Conservation (phyloP, 495 filamentous ascomycete genomes). For the Talaromyces ruber region DNA sequence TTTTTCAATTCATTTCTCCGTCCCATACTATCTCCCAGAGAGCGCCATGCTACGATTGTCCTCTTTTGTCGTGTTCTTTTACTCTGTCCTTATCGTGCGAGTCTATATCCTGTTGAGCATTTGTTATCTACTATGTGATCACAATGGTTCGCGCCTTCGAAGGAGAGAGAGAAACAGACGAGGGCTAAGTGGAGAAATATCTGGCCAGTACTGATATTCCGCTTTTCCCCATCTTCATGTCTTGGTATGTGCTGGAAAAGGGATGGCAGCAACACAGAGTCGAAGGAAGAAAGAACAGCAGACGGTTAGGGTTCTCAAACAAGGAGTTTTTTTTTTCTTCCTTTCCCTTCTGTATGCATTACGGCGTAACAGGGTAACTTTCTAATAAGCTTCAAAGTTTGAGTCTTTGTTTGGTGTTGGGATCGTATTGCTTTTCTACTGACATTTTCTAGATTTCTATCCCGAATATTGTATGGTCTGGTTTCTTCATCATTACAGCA, state of each 20-base stretch:
- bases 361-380: slow-evolving; percentile 10
- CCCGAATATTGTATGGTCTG: background rate
- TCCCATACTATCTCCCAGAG: background rate
- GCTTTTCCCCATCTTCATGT: slow-evolving; percentile 8
- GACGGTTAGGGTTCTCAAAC: slow-evolving; percentile 1
- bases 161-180: background rate
- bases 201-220: slow-evolving; percentile 4
- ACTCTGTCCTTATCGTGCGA: slow-evolving; percentile 17
- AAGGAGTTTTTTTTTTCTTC: background rate
- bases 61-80: slow-evolving; percentile 7
- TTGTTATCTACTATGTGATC: background rate
- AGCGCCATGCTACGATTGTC: background rate
- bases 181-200: background rate
- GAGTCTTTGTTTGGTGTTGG: background rate
- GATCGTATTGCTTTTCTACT: slow-evolving; percentile 3
- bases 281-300: background rate
- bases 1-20: slow-evolving; percentile 10
- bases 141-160: background rate
- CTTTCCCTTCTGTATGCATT: slow-evolving; percentile 8
- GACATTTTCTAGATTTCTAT: background rate
- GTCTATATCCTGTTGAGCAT: slow-evolving; percentile 10
- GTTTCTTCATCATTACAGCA: background rate
- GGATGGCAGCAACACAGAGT: background rate
- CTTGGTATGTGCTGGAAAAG: slow-evolving; percentile 6
- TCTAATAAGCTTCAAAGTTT: slow-evolving; percentile 1